These are phyloP conservation scores for Apiotrichum siamense DNA, from an alignment of 1,284 basidiomycete species.

Conservation along the genomic window DNA sequence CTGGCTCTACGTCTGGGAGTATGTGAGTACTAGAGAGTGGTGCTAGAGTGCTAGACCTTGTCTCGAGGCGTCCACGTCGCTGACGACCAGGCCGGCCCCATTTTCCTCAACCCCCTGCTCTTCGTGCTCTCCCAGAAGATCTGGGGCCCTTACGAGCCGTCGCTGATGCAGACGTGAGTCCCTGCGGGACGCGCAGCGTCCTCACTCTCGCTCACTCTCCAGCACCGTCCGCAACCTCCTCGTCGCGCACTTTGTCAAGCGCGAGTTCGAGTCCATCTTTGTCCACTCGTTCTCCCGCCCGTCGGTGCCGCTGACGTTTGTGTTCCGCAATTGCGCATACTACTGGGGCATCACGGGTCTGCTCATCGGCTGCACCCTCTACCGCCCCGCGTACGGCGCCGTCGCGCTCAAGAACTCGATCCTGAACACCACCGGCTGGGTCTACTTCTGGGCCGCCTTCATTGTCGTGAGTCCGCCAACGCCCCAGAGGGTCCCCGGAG, in stretches of 20 bases:
- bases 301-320: conserved; percentile 82
- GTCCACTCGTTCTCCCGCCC: conserved; percentile 91
- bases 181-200: not conserved
- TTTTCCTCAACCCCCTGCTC: conserved; percentile 83
- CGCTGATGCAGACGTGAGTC: conserved; percentile 36
- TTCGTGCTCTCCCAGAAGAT: conserved; percentile 57
- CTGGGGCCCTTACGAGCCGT: conserved; percentile 36
- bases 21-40: conserved; percentile 58
- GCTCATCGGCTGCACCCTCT: conserved; percentile 69
- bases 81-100: conserved; percentile 65
- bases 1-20: conserved; percentile 83
- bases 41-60: not conserved
- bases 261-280: conserved; percentile 88
- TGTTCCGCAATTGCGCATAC: conserved; percentile 84
- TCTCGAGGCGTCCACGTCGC: not conserved
- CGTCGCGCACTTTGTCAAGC: conserved; percentile 83
- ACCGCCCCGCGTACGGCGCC: conserved; percentile 62
- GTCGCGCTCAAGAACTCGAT: conserved; percentile 62
- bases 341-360: conserved; percentile 81
- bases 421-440: conserved; percentile 62
- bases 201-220: not conserved
- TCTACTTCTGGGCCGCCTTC: conserved; percentile 61
- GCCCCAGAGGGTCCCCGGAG: not conserved
- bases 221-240: conserved; percentile 75
- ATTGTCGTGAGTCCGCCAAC: conserved; percentile 74